These are phyloP conservation scores for Penicillium glabrum DNA, from an alignment of 2,329 filamentous ascomycete species.

Conservation along the genomic window DNA sequence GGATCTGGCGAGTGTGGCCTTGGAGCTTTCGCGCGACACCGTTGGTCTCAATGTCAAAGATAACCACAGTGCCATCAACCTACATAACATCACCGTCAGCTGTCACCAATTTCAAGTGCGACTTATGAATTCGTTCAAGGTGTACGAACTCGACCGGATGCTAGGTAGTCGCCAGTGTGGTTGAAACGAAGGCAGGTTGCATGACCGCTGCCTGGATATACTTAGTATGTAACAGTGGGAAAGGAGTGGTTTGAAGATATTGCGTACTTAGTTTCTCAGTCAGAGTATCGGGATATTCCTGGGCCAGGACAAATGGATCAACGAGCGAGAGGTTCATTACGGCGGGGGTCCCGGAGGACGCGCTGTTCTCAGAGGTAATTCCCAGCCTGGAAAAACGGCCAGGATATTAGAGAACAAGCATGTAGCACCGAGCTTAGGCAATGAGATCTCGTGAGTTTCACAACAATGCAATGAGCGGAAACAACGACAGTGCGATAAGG, in stretches of 20 bases:
- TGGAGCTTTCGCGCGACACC: conserved; percentile 91
- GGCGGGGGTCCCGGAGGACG: neutral
- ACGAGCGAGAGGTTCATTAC: conserved; percentile 70
- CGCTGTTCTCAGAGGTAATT: neutral
- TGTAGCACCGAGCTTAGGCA: neutral
- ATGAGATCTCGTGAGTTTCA: neutral
- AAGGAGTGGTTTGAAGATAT: no score
- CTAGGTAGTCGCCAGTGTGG: conserved; percentile 89
- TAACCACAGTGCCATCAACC: conserved; percentile 86
- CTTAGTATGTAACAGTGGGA: conserved; percentile 9
- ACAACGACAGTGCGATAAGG: neutral
- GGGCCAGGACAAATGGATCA: conserved; percentile 69
- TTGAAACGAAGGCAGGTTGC: conserved; percentile 79
- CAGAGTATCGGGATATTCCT: conserved; percentile 88
- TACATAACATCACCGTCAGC: conserved; percentile 27
- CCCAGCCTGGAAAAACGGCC: neutral
- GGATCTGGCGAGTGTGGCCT: conserved; percentile 90
- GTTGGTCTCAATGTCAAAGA: conserved; percentile 97
- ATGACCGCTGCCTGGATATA: conserved; percentile 56
- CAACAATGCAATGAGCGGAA: neutral
- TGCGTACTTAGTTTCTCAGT: conserved; percentile 75
- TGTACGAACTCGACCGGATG: conserved; percentile 73
- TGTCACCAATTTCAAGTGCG: neutral
- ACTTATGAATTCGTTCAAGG: neutral
- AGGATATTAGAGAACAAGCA: neutral